Base-by-base conservation (phyloP, 805 yeast genomes). In the Hanseniaspora lindneri region DNA sequence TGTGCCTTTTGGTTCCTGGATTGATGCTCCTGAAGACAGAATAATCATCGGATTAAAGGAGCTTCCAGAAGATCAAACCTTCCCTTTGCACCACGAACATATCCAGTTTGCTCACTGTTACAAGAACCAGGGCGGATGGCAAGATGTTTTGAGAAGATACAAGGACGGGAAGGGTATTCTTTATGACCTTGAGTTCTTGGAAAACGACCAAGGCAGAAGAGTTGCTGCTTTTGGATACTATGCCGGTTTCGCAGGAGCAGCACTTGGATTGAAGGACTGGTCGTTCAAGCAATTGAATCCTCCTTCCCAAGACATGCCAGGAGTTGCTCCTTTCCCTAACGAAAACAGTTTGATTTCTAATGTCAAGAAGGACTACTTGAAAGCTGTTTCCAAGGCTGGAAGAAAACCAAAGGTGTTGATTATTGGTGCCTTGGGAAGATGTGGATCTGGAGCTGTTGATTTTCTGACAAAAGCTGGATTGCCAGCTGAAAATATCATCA, bases 171-270 rank as follows among this genome's bases (percentile, higher is more conserved):
- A 83, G 51, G 97, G 98, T 57, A 74, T 76, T 13, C 74, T 92
- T 56, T 92, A 92, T 64, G 99, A 92, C 64, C 72, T 92, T 56
- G 99, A 92, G 69, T 92, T 92, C 62, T 72, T 92, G 64, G 94
- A 84, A 65, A 86, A 92, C 64, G 96, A 83, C 58, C 79, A 77
- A 60, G 97, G 97, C 30, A 83, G 98, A 73, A 83, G 99, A 69
- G 99, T 92, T 25, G 99, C 99, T 39, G 98, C 98, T 8, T 92
- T 92, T 63, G 99, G 99, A n/a, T 92, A 77, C 72, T 89, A 89
- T 65, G 98, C 99, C 39, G 99, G 99, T n/a, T 92, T 92, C 64
- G 98, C 97, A 6, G 99, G 99, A 60, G 98, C 99, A 30, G 99
- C 98, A 29, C 68, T 92, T 49, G 98, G 98, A 59, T 72, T 89